Evolutionary conservation across 371 early-diverging fungal species (phyloP).

Genomic region (Mortierella sp.): DNA sequence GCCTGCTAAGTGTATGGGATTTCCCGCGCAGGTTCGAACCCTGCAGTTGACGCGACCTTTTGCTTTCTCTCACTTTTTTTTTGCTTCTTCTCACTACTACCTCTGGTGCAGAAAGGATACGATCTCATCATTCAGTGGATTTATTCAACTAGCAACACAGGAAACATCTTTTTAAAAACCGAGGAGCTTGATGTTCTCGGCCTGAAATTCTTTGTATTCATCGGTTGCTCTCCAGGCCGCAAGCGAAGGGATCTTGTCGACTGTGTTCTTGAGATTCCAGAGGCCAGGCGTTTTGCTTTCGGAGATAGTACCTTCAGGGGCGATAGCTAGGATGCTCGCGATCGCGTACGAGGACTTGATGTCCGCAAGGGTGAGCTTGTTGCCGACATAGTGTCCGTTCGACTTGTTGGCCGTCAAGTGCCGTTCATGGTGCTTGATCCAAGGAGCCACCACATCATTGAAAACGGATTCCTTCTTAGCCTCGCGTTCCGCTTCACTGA

Average conservation of each 20-base stretch:
- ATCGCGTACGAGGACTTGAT: slow-evolving; percentile 7
- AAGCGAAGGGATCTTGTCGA: slow-evolving; percentile 2
- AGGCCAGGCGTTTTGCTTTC: slow-evolving; percentile 24
- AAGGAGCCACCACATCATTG: background rate
- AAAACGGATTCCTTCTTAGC: slow-evolving; percentile 11
- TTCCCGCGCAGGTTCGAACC: too few species aligned
- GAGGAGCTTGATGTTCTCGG: too few species aligned
- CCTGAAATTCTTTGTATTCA: slow-evolving; percentile 20
- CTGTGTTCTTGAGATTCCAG: slow-evolving; percentile 11
- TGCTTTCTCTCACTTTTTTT: too few species aligned
- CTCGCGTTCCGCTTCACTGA: slow-evolving; percentile 2
- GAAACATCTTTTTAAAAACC: too few species aligned
- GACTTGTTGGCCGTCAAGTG: slow-evolving; percentile 18
- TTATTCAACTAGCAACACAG: too few species aligned
- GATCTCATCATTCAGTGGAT: too few species aligned
- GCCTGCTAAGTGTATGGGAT: too few species aligned
- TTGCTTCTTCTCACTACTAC: too few species aligned
- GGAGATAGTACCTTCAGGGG: slow-evolving; percentile 11
- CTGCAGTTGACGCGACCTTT: too few species aligned
- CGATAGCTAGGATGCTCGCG: background rate
- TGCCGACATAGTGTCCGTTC: slow-evolving; percentile 36
- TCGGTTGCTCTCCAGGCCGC: slow-evolving; percentile 17
- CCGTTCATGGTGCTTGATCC: slow-evolving; percentile 19
- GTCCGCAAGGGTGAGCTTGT: slow-evolving; percentile 20
- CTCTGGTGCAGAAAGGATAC: too few species aligned